Evolutionary conservation across 2,329 filamentous ascomycete genomes (phyloP), one percentile per base, ranked within the genome.

Genomic region (Talaromyces verruculosus): DNA sequence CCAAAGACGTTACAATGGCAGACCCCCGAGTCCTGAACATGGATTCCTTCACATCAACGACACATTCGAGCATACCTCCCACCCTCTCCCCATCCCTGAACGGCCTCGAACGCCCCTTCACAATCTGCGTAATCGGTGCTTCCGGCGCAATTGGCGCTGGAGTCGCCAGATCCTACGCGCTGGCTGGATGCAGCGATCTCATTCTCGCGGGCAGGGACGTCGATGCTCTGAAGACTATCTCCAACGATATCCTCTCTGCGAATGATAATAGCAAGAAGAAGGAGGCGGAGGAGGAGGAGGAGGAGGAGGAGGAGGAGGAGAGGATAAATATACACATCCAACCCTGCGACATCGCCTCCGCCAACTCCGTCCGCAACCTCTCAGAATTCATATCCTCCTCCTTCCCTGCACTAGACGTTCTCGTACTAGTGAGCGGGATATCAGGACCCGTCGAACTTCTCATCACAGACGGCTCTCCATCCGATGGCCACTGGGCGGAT

Each of bases 71-170:
- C 15, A 63, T 67, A 5, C 43, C 43, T 0, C 64, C 66, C 0
- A 41, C 41, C 1, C 41, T 71, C n/a, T 35, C 67, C 62, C 68
- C 67, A 11, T 41, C 60, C 1, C 2, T 28, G 3, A 68, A 65
- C 8, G 67, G 45, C 8, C 67, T 77, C 39, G 69, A 72, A 5
- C 63, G 53, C 2, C 67, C 69, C 1, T 77, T 73, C 63, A 68
- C 71, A 37, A 74, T 75, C 49, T 73, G 71, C 67, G 68, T 78
- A 35, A 69, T 77, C 17, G 76, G 76, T 17, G 76, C 76, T 1
- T 75, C 72, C 25, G 67, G 73, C 33, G 74, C 74, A 13, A 77
- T 78, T 19, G 76, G 76, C 10, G 72, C 76, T n/a, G 72, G 73
- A 17, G 71, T 77, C 47, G 75, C 75, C 7, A 64, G 69, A 35